Conservation (phyloP, 2,329 filamentous ascomycete species). For the Epichloe typhina region DNA sequence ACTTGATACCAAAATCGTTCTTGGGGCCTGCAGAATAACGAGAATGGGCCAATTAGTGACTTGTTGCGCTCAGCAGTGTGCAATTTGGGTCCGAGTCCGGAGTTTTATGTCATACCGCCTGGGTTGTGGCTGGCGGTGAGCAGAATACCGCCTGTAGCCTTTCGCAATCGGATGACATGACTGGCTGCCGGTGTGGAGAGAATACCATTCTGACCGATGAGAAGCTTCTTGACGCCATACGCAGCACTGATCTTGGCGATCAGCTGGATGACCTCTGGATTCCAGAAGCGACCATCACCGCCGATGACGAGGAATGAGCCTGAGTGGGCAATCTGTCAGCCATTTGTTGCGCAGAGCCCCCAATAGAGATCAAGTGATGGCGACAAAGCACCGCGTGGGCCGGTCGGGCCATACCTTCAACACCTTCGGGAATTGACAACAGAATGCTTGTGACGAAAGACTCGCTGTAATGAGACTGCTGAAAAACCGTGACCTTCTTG, state of each 20-base stretch:
- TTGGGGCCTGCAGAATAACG: constrained; percentile 51
- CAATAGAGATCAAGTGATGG: background rate
- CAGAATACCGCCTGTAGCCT: constrained; percentile 92
- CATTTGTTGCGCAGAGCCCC: background rate
- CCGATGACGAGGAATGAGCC: constrained; percentile 84
- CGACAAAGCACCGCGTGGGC: background rate
- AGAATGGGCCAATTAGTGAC: constrained; percentile 4
- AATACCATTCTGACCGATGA: constrained; percentile 93
- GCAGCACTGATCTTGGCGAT: constrained; percentile 95
- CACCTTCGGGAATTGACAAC: constrained; percentile 91
- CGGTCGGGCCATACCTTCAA: constrained; percentile 41
- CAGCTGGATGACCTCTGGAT: constrained; percentile 89
- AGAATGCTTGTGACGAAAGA: constrained; percentile 90
- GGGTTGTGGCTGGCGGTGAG: constrained; percentile 97
- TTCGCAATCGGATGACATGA: constrained; percentile 86
- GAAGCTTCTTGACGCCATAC: constrained; percentile 96
- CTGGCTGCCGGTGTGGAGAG: constrained; percentile 92
- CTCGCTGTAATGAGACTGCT: constrained; percentile 90
- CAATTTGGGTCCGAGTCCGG: background rate
- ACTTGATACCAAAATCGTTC: constrained; percentile 98
- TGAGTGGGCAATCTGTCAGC: constrained; percentile 12
- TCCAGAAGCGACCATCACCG: constrained; percentile 94
- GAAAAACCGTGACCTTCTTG: constrained; percentile 98
- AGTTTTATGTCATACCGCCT: constrained; percentile 51
- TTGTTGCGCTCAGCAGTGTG: background rate